Conservation (phyloP, 805 yeast species). For the Candida suzukii region DNA sequence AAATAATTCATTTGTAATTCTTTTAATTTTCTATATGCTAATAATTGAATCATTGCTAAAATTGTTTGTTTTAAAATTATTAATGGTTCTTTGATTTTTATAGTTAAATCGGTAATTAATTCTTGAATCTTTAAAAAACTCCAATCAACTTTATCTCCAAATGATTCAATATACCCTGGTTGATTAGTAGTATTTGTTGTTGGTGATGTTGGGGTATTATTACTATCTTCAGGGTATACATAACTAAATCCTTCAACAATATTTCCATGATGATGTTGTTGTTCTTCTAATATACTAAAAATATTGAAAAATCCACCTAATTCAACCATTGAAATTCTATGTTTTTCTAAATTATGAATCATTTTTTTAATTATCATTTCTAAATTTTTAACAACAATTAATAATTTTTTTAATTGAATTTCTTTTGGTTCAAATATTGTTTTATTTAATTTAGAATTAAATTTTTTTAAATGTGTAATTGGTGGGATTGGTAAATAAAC, state of each 20-base stretch:
- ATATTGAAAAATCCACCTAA: constrained; percentile 53
- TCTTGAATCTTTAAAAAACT: constrained; percentile 43
- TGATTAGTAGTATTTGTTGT: neutral
- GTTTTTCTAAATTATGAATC: constrained; percentile 31
- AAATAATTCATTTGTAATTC: constrained; percentile 41
- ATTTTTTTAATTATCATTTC: constrained; percentile 32
- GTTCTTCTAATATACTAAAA: constrained; percentile 39
- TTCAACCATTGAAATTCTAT: constrained; percentile 36
- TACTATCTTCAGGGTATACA: neutral
- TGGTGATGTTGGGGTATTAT: neutral
- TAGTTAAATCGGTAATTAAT: constrained; percentile 31
- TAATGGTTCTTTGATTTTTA: constrained; percentile 43
- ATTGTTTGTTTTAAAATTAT: constrained; percentile 40
- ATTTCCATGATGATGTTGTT: constrained; percentile 8
- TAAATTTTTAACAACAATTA: constrained; percentile 17
- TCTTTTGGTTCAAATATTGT: constrained; percentile 22
- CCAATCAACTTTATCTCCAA: constrained; percentile 47
- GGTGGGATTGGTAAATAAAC: constrained; percentile 39
- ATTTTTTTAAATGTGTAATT: constrained; percentile 18
- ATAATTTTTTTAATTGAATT: constrained; percentile 8
- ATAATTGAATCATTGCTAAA: constrained; percentile 33
- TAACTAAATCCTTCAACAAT: neutral
- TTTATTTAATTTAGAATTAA: constrained; percentile 17
- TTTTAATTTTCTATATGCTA: constrained; percentile 44
- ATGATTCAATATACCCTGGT: constrained; percentile 30